A percentile compares a stretch with the other conserved stretches of the same genome.
These are phyloP conservation scores for Schizothecium vesticola DNA, from an alignment of 495 filamentous ascomycete genomes.

Conservation along the genomic window DNA sequence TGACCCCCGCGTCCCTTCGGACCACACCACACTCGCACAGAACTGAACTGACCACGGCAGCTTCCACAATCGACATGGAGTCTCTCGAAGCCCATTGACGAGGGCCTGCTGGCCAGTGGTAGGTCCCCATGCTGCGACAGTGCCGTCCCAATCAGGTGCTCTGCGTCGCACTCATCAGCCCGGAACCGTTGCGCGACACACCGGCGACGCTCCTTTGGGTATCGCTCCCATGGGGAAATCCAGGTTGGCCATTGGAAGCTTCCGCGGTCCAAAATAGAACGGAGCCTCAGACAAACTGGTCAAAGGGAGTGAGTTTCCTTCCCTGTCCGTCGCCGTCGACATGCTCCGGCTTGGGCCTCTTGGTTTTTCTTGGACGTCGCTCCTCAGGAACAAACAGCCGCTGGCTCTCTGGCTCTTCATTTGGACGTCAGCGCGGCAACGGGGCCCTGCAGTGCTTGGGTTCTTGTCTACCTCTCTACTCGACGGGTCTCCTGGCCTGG, in stretches of 20 bases:
- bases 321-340: background rate
- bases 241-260: background rate
- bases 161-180: background rate
- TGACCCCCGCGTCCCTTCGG: background rate
- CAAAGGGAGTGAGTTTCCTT: too few species aligned
- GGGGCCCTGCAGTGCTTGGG: background rate
- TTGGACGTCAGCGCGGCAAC: background rate
- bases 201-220: background rate
- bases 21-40: background rate
- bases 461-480: background rate
- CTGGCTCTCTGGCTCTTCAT: background rate
- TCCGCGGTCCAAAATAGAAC: background rate
- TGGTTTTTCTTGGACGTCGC: background rate
- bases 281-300: background rate
- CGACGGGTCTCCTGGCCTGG: background rate
- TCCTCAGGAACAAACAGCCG: background rate
- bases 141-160: background rate
- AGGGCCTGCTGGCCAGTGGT: background rate
- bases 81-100: too few species aligned
- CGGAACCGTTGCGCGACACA: background rate
- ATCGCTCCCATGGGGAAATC: background rate
- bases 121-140: background rate
- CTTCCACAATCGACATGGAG: background rate
- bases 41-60: background rate
- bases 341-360: background rate